Evolutionary conservation across 371 early-diverging fungal species (phyloP), one percentile per base, ranked within the genome.

Genomic region (Umbelopsis sp.): DNA sequence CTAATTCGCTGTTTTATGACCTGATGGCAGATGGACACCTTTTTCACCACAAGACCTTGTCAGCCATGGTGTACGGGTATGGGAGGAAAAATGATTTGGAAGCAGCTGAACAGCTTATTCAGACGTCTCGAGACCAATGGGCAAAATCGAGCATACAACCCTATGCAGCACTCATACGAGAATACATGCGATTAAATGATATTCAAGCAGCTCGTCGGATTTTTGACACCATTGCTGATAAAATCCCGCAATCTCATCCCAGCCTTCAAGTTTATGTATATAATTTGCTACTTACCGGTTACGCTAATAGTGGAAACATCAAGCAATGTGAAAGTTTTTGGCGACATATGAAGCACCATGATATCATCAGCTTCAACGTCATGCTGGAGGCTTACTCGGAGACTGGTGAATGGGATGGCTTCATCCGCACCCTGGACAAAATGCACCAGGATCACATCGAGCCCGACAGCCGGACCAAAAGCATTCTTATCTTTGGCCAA

Each of bases 401-500:
- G 29, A 35, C 35, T 6, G 57, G 57, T 16, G 22, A 12, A 57
- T 57, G 57, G 57, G 57, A 57, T 6, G 35, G 32, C 18, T 57
- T 57, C 35, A 29, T 35, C 9, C 57, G 29, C 4, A 18, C 29
- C 5, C 2, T 57, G 7, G 57, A 57, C 32, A 3, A 35, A 7
- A 57, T 57, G 57, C 57, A 57, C 35, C 57, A 57, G 29, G 32
- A 35, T 29, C 7, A 57, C 4, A n/a, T 57, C 29, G 29, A 12
- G 6, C 18, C 29, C n/a, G 48, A 48, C 32, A 50, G 18, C 29
- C 48, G 48, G 7, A 65, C 66, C 7, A 65, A 46, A 48, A 50
- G 50, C 50, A 65, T 65, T 16, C 32, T 65, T 11, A 65, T 65
- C 18, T 65, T 65, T 44, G 37, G 24, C 6, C 66, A 48, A 20